Evolutionary conservation across 2,329 filamentous ascomycete species (phyloP), one percentile per base, ranked within the genome.

Genomic region (Fusarium clavum): DNA sequence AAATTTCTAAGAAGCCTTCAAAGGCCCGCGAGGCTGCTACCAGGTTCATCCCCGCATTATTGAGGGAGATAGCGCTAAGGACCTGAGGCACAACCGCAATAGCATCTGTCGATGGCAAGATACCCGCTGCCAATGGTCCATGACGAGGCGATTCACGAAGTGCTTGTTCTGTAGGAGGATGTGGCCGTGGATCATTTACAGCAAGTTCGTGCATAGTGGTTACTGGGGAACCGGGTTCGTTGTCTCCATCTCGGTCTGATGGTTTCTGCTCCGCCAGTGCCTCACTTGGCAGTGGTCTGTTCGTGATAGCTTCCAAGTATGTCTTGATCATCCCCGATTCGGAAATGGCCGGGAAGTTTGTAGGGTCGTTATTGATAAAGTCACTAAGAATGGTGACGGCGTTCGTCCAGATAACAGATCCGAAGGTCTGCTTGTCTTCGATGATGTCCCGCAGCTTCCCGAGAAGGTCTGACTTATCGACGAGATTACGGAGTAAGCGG

Each of bases 301-400:
- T 85, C 3, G 90, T 97, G 57, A 98, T 88, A 6, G 94, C 90
- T 79, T 95, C 91, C 16, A 99, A 85, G 62, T 98, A 92, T 54
- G 90, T 93, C 77, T 92, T 92, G 75, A 96, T 94, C 73, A 99
- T 87, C 24, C 94, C 94, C 53, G 96, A 95, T 81, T 99, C 96
- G 16, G 93, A 94, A 70, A 99, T 96, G 25, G 97, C 94, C 29
- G 94, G 92, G 78, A 97, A 99, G 79, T 96, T 99, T 1, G 96
- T 99, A 0, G 96, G 96, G 76, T 99, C 96, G 77, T 98, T 98
- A 81, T 99, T 97, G 75, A 99, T 97, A 80, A 99, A 99, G 74
- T 94, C 95, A 77, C 93, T 96, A 53, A 99, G 84, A 60, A 98
- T 95, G 57, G 91, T 94, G 67, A 97, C 93, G 9, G 94, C 92